A percentile compares a stretch with the other conserved stretches of the same genome.
These are phyloP conservation scores for Aspergillus baeticus DNA, from an alignment of 495 filamentous ascomycete genomes.

Conservation along the genomic window DNA sequence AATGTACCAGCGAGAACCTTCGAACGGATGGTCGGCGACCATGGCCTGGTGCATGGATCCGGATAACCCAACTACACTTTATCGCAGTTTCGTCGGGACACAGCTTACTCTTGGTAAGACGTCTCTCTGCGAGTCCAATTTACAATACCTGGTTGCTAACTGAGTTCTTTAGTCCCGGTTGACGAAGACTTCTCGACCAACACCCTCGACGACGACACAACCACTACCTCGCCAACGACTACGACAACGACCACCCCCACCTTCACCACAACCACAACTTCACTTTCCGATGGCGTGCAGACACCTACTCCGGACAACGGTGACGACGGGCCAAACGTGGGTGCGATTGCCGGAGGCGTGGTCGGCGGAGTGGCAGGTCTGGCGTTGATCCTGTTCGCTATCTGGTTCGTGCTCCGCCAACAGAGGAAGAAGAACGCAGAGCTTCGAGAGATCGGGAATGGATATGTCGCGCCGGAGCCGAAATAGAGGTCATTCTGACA, in stretches of 20 bases:
- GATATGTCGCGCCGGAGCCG: not conserved
- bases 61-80: not conserved
- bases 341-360: slow-evolving; percentile 6
- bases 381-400: not conserved
- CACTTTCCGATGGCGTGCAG: not conserved
- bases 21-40: not conserved
- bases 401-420: not conserved
- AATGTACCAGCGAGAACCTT: not conserved
- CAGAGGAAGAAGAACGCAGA: slow-evolving; percentile 10
- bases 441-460: slow-evolving; percentile 6
- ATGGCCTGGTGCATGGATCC: slow-evolving; percentile 10
- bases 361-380: slow-evolving; percentile 6
- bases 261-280: not conserved
- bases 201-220: not conserved
- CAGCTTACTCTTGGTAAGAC: not conserved
- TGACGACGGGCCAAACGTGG: slow-evolving; percentile 1
- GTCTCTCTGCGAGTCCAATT: not conserved
- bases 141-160: not conserved
- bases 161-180: not conserved
- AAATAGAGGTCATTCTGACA: not conserved
- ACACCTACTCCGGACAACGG: not conserved
- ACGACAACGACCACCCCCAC: not conserved
- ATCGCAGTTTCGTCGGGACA: slow-evolving; percentile 7
- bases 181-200: too few species aligned
- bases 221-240: not conserved